Evolutionary conservation across 1,284 basidiomycete genomes (phyloP), one percentile per base, ranked within the genome.

Genomic region (Cryptococcus sp.): DNA sequence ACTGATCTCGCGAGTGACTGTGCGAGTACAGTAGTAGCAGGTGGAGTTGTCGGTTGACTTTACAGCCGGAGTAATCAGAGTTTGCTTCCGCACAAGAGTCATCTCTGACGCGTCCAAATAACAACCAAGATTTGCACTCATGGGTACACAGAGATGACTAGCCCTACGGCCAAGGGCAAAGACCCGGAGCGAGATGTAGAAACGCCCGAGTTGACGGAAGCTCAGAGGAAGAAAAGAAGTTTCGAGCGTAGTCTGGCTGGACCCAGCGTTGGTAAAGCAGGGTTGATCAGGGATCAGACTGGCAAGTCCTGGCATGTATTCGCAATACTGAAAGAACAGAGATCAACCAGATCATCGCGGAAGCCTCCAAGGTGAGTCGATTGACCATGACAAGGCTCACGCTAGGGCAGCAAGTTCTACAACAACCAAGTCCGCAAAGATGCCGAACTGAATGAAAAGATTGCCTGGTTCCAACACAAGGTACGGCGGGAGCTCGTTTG

Each of bases 151-250:
- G n/a, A n/a, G n/a, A n/a, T n/a, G n/a, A n/a, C n/a, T n/a, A n/a
- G n/a, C n/a, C n/a, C n/a, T n/a, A n/a, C n/a, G n/a, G n/a, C n/a
- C n/a, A n/a, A n/a, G n/a, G n/a, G n/a, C n/a, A n/a, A n/a, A n/a
- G n/a, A n/a, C n/a, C n/a, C n/a, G n/a, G n/a, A n/a, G n/a, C n/a
- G n/a, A n/a, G n/a, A n/a, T n/a, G n/a, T n/a, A n/a, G n/a, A n/a
- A n/a, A n/a, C n/a, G n/a, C n/a, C n/a, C n/a, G 49, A 41, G 5
- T 48, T 57, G 56, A 93, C 55, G n/a, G 57, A 54, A 22, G 59
- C 61, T 22, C 57, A 55, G 21, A 45, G 48, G 5, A 52, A 56
- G 34, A 56, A 64, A 49, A 53, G 64, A 32, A 63, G 63, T 31
- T 73, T 74, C 51, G 70, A 73, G 59, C 54, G 74, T 19, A 70